These are phyloP conservation scores for Sarocladium strictum DNA, from an alignment of 2,329 filamentous ascomycete genomes.

Conservation along the genomic window DNA sequence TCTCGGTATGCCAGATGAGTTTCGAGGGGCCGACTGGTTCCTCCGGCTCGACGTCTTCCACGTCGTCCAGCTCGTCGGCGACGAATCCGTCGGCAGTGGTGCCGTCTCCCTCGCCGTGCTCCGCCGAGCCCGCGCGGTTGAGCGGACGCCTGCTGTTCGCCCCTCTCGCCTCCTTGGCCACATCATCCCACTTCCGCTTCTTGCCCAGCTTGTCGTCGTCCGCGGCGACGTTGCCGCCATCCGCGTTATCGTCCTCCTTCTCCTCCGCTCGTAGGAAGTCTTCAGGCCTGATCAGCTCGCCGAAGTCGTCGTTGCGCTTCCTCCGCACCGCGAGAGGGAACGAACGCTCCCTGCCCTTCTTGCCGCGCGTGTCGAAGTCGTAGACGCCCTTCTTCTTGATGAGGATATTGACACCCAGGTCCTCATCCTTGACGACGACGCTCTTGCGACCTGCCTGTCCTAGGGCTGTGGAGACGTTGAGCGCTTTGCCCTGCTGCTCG, in stretches of 20 bases:
- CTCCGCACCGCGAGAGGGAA: slow-evolving; percentile 81
- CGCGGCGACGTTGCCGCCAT: slow-evolving; percentile 30
- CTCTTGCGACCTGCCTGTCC: slow-evolving; percentile 82
- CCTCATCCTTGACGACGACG: slow-evolving; percentile 78
- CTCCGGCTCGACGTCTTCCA: slow-evolving; percentile 48
- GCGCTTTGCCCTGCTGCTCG: slow-evolving; percentile 83
- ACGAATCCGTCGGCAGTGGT: slow-evolving; percentile 28
- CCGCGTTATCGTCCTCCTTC: slow-evolving; percentile 67
- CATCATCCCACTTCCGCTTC: slow-evolving; percentile 90
- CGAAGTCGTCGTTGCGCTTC: slow-evolving; percentile 82
- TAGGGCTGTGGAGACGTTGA: slow-evolving; percentile 82
- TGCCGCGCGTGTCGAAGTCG: slow-evolving; percentile 86
- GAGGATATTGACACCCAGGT: slow-evolving; percentile 85
- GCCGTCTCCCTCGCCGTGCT: slow-evolving; percentile 35
- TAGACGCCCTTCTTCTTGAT: slow-evolving; percentile 85
- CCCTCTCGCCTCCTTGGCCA: slow-evolving; percentile 26
- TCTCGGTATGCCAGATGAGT: slow-evolving; percentile 57
- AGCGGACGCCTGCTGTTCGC: slow-evolving; percentile 53
- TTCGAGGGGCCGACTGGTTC: slow-evolving; percentile 65
- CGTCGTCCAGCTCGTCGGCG: slow-evolving; percentile 51
- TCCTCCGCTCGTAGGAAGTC: slow-evolving; percentile 93
- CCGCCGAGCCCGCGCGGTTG: slow-evolving; percentile 34
- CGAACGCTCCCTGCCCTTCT: slow-evolving; percentile 86
- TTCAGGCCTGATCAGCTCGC: slow-evolving; percentile 87
- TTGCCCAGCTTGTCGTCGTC: slow-evolving; percentile 67